Evolutionary conservation across 2,329 filamentous ascomycete species (phyloP).

Genomic region (Fusarium oligoseptatum): DNA sequence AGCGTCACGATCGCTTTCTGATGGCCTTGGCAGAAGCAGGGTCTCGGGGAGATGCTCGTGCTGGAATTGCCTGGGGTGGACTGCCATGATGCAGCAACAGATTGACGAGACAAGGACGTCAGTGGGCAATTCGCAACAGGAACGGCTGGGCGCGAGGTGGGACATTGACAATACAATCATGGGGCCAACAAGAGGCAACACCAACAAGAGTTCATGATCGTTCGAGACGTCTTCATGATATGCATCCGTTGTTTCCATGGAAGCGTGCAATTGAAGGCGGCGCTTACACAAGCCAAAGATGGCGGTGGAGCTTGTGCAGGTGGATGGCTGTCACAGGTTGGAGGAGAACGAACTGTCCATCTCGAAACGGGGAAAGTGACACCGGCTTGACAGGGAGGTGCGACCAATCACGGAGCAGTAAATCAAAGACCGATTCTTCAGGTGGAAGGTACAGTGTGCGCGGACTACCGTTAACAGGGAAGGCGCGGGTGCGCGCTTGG

Average conservation of each 20-base stretch:
- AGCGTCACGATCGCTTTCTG: slow-evolving; percentile 38
- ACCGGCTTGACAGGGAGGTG: slow-evolving; percentile 12
- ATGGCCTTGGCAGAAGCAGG: slow-evolving; percentile 42
- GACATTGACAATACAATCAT: background rate
- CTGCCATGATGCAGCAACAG: background rate
- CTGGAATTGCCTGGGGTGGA: slow-evolving; percentile 34
- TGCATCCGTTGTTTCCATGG: background rate
- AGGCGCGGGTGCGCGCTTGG: slow-evolving; percentile 21
- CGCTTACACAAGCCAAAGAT: slow-evolving; percentile 33
- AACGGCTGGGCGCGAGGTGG: background rate
- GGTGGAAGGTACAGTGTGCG: slow-evolving; percentile 1
- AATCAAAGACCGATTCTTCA: slow-evolving; percentile 25
- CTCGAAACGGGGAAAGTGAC: slow-evolving; percentile 34
- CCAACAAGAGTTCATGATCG: slow-evolving; percentile 29
- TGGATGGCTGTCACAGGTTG: slow-evolving; percentile 21
- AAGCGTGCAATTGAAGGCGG: slow-evolving; percentile 4
- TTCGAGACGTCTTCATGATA: slow-evolving; percentile 26
- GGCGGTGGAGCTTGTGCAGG: slow-evolving; percentile 31
- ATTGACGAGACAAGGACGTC: slow-evolving; percentile 7
- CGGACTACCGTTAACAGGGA: slow-evolving; percentile 20
- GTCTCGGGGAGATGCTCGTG: slow-evolving; percentile 30
- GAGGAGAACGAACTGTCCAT: slow-evolving; percentile 25
- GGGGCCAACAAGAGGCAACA: background rate
- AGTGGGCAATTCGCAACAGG: background rate
- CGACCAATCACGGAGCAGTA: slow-evolving; percentile 21